Base-by-base conservation (phyloP, 352 stramenopile genomes). In the Thraustochytrium striatum region DNA sequence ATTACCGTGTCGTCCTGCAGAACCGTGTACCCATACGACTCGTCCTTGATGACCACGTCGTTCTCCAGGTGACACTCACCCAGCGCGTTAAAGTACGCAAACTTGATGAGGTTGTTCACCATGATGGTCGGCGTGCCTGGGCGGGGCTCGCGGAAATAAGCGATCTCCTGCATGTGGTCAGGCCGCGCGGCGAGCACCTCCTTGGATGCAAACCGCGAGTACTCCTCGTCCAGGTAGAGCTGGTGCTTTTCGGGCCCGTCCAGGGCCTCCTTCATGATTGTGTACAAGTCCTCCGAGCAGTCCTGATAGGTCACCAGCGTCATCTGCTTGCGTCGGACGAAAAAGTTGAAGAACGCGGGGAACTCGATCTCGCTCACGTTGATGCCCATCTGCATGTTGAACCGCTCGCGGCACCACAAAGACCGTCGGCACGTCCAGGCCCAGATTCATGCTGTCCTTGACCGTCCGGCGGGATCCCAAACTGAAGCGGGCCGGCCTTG, bases 291-390 rank as follows among this genome's bases (percentile, higher is more conserved):
- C 11, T 72, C 65, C 19, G 65, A 75, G 65, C 65, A 75, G 41
- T 75, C 65, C 39, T 75, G 65, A 30, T 75, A 75, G 16, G 65
- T 75, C 30, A 75, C 52, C 21, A 75, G 65, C 44, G 65, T 75
- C 65, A 95, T 87, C 70, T 87, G 91, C 72, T 92, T 87, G 9
- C 35, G 25, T 1, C 87, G 82, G 83, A 94, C 92, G 84, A 98
- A 98, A 83, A 97, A 98, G 83, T 97, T 97, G 83, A 96, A 98
- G 81, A 98, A 98, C 3, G 91, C 93, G 3, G 94, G 94, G 83
- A 98, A 98, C 87, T 98, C 94, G 81, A 98, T 97, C 83, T 98
- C 94, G 28, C 92, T 93, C 25, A 98, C 88, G 83, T 98, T 98
- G n/a, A 98, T 92, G 57, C 93, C 94, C 32, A 97, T 89, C 33